These are phyloP conservation scores for Vigna trinervia DNA, from an alignment of 306 rosid species.

Conservation along the genomic window DNA sequence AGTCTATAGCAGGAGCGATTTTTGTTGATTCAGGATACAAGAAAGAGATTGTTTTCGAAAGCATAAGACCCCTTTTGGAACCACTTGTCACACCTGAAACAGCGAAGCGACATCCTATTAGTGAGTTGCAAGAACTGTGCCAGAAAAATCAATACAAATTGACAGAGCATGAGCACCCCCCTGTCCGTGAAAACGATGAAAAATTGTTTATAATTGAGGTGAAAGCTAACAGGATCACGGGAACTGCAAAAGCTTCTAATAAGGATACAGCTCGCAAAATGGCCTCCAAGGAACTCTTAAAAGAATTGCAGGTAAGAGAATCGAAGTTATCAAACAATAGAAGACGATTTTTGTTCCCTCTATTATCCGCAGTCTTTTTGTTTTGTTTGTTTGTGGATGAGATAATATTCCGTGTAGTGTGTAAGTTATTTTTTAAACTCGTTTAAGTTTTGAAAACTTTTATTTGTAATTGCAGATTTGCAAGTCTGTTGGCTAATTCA, in stretches of 20 bases:
- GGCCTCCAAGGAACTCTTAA: constrained; percentile 60
- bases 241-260: constrained; percentile 35
- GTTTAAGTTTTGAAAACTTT: not conserved
- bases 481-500: not conserved
- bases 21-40: constrained; percentile 68
- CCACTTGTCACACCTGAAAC: constrained; percentile 74
- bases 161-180: not conserved
- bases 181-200: not conserved
- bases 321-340: not conserved
- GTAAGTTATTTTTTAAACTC: not conserved
- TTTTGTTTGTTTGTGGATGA: constrained; percentile 25
- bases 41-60: constrained; percentile 53
- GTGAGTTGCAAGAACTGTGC: constrained; percentile 60
- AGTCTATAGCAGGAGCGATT: constrained; percentile 81
- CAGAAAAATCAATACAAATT: constrained; percentile 39
- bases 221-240: constrained; percentile 46
- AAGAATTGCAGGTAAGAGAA: constrained; percentile 49
- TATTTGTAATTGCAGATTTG: constrained; percentile 4
- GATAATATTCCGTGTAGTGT: not conserved
- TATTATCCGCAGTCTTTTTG: constrained; percentile 7
- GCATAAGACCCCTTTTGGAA: constrained; percentile 67
- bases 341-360: not conserved
- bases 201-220: constrained; percentile 54
- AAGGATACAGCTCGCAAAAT: constrained; percentile 40
- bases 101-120: constrained; percentile 53